Base-by-base conservation (phyloP, 371 early-diverging fungal genomes). In the Apophysomyces elegans region DNA sequence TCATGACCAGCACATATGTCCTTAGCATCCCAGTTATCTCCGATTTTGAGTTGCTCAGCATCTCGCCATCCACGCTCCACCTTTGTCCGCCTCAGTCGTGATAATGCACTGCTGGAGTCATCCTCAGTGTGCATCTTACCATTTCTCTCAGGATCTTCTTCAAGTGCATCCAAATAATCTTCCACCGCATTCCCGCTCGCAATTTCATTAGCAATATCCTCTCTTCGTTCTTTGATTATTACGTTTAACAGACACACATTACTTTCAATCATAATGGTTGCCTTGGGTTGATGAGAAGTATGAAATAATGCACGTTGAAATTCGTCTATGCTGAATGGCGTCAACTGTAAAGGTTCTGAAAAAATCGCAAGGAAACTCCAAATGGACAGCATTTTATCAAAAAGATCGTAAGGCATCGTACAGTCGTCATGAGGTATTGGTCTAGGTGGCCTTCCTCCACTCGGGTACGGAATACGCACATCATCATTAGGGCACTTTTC, bases 321-420 rank as follows among this genome's bases (percentile, higher is more conserved):
- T 39, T 77, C 76, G 62, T 84, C 84, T 8, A 84, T 72, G 44
- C 75, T 77, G 54, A 76, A 78, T 1, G 78, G 71, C 1, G 72
- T 21, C 14, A 80, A 16, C 16, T 70, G 65, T 7, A 84, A 58
- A 0, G 84, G 81, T 46, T 79, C 74, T 7, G 84, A 68, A 62
- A 80, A 84, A 4, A 79, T 75, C 8, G 70, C 71, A 35, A 84
- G 56, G 41, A 84, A 84, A 12, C 70, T 61, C 78, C 79, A 84
- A 5, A 74, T 59, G 3, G 76, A 68, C 0, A 83, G 46, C 16
- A 77, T 71, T 0, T 69, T 46, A 46, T 79, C 79, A 54, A 79
- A 77, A 11, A 72, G 46, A 36, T 77, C 75, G 37, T 63, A 62
- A 37, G 39, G 16, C 6, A 65, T 11, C 8, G 66, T 59, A 16